phyloP scores from a whole-genome alignment of 1,284 basidiomycete species.

The Pholiota adiposa region DNA sequence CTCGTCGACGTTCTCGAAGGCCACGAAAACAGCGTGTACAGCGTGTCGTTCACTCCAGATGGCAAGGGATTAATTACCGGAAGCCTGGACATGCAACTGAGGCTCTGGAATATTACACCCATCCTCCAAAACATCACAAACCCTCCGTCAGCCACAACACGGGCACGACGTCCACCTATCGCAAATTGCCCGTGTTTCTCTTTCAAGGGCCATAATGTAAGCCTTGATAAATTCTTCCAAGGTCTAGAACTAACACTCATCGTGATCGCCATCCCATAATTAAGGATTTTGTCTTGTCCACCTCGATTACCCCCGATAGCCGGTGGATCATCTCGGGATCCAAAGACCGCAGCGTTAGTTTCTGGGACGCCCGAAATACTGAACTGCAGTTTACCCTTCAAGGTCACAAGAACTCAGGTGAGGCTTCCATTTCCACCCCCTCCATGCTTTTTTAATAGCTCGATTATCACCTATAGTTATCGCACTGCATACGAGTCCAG shows the following conservation, averaged over 20 bases:
- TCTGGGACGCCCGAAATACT: slow-evolving; percentile 83
- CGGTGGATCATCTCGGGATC: slow-evolving; percentile 90
- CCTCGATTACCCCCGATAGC: slow-evolving; percentile 84
- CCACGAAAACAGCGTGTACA: slow-evolving; percentile 85
- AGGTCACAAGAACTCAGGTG: slow-evolving; percentile 88
- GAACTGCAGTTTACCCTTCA: slow-evolving; percentile 85
- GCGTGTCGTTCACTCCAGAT: slow-evolving; percentile 89
- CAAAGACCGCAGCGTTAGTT: slow-evolving; percentile 88
- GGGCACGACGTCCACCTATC: neutral
- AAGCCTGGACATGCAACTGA: slow-evolving; percentile 86
- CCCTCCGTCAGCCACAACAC: neutral
- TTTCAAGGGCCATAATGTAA: slow-evolving; percentile 1
- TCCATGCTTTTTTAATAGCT: neutral
- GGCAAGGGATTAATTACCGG: slow-evolving; percentile 82
- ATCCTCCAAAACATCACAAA: slow-evolving; percentile 29
- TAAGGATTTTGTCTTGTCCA: slow-evolving; percentile 58
- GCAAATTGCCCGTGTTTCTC: neutral
- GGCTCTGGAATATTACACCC: slow-evolving; percentile 82
- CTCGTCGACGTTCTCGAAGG: slow-evolving; percentile 80
- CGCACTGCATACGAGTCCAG: slow-evolving; percentile 80
- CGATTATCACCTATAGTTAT: slow-evolving; percentile 58
- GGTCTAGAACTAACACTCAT: slow-evolving; percentile 3
- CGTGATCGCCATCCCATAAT: neutral
- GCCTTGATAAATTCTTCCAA: neutral
- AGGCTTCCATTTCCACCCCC: slow-evolving; percentile 16